A percentile compares a stretch with the other conserved stretches of the same genome.
phyloP scores from a whole-genome alignment of 805 yeast genomes.

The Saccharomyces eubayanus region DNA sequence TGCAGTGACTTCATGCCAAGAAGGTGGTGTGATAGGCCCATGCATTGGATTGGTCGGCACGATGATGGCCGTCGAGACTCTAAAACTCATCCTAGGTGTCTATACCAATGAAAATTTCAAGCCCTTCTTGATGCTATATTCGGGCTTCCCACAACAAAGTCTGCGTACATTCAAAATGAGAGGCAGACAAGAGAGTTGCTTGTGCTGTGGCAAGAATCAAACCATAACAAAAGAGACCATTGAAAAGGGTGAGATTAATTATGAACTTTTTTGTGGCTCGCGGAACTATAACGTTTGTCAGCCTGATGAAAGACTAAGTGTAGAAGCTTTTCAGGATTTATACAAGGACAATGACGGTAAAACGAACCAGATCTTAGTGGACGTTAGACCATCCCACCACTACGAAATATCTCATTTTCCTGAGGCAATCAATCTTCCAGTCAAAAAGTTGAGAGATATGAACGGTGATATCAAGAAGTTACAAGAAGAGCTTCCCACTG shows the following conservation, averaged over 20 bases:
- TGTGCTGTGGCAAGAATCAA: conserved; percentile 52
- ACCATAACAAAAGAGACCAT: conserved; percentile 42
- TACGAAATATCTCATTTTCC: conserved; percentile 57
- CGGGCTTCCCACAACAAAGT: conserved; percentile 58
- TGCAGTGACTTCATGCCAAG: conserved; percentile 76
- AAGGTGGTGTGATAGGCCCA: conserved; percentile 92
- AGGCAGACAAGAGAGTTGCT: conserved; percentile 50
- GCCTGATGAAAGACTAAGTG: conserved; percentile 40
- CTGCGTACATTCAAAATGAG: conserved; percentile 77
- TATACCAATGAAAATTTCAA: conserved; percentile 46
- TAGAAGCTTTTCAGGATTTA: conserved; percentile 29
- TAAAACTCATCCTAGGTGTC: conserved; percentile 57
- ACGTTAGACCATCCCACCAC: conserved; percentile 78
- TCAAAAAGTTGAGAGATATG: conserved; percentile 36
- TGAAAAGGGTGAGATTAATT: conserved; percentile 44
- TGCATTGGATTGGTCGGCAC: conserved; percentile 90
- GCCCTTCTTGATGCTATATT: conserved; percentile 63
- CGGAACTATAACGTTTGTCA: conserved; percentile 39
- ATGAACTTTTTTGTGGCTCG: conserved; percentile 69
- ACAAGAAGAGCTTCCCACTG: conserved; percentile 19
- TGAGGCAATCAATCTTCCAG: conserved; percentile 54
- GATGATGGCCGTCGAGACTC: conserved; percentile 80
- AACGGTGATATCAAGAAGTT: conserved; percentile 24
- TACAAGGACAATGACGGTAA: conserved; percentile 18
- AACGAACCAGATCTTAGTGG: conserved; percentile 37